phyloP scores from a whole-genome alignment of 1,284 basidiomycete species.

The Malassezia dermatis region DNA sequence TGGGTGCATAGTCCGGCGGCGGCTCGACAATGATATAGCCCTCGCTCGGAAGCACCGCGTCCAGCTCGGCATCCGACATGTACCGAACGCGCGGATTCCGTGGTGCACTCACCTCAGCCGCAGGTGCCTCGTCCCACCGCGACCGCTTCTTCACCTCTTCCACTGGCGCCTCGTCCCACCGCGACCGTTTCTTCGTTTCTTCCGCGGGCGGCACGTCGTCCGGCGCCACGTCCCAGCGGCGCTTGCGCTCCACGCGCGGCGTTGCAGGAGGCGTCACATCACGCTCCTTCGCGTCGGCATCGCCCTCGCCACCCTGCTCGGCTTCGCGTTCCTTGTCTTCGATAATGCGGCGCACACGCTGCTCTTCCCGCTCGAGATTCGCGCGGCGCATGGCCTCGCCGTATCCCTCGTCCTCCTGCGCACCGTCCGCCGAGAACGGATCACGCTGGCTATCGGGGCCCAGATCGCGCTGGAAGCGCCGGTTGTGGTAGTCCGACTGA shows the following conservation, averaged over 20 bases:
- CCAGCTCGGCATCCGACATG: conserved; percentile 88
- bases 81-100: conserved; percentile 83
- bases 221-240: conserved; percentile 68
- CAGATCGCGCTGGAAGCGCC: conserved; percentile 58
- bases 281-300: conserved; percentile 1
- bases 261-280: conserved; percentile 46
- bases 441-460: conserved; percentile 27
- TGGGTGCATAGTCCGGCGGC: conserved; percentile 81
- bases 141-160: conserved; percentile 63
- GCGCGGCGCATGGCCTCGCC: conserved; percentile 90
- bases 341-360: conserved; percentile 68
- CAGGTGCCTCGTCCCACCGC: conserved; percentile 84
- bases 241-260: conserved; percentile 63
- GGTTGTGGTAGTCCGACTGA: conserved; percentile 89
- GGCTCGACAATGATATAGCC: conserved; percentile 88
- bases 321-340: conserved; percentile 66
- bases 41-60: conserved; percentile 71
- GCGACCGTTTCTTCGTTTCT: conserved; percentile 66
- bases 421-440: conserved; percentile 52
- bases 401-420: conserved; percentile 67
- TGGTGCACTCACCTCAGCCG: conserved; percentile 15
- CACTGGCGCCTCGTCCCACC: conserved; percentile 76
- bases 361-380: conserved; percentile 85
- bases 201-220: conserved; percentile 52
- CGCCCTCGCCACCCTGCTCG: conserved; percentile 56